These are phyloP conservation scores for Candida multigemmis DNA, from an alignment of 805 yeast species.

Conservation along the genomic window DNA sequence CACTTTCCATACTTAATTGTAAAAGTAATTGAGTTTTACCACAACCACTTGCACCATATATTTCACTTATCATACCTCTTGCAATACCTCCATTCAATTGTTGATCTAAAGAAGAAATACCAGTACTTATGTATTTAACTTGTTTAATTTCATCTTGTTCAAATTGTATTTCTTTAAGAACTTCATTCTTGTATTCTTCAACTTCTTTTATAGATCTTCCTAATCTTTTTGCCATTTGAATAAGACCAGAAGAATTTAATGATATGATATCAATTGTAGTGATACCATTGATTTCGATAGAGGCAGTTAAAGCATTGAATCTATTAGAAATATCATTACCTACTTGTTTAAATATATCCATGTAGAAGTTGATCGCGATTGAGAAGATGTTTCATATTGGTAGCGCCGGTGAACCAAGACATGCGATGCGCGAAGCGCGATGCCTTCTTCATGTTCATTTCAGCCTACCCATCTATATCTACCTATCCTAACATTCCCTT, in stretches of 20 bases:
- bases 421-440: not conserved
- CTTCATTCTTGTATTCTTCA: slow-evolving; percentile 10
- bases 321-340: slow-evolving; percentile 4
- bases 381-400: not conserved
- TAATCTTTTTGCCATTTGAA: slow-evolving; percentile 10
- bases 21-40: slow-evolving; percentile 80
- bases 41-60: slow-evolving; percentile 76
- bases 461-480: slow-evolving; percentile 1
- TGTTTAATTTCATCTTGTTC: slow-evolving; percentile 2
- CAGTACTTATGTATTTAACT: slow-evolving; percentile 10
- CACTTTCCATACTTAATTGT: slow-evolving; percentile 56
- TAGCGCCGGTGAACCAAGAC: too few species aligned
- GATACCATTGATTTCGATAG: slow-evolving; percentile 14
- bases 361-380: slow-evolving; percentile 3
- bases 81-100: slow-evolving; percentile 22
- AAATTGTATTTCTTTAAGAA: slow-evolving; percentile 1
- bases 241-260: slow-evolving; percentile 5
- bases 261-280: slow-evolving; percentile 14
- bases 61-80: slow-evolving; percentile 43
- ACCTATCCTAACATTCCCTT: too few species aligned
- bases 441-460: not conserved
- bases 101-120: slow-evolving; percentile 14
- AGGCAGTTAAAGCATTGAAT: slow-evolving; percentile 8
- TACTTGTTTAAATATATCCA: slow-evolving; percentile 18
- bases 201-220: slow-evolving; percentile 19